Evolutionary conservation across 2,329 filamentous ascomycete species (phyloP).

Genomic region (Bipolaris gigantea): DNA sequence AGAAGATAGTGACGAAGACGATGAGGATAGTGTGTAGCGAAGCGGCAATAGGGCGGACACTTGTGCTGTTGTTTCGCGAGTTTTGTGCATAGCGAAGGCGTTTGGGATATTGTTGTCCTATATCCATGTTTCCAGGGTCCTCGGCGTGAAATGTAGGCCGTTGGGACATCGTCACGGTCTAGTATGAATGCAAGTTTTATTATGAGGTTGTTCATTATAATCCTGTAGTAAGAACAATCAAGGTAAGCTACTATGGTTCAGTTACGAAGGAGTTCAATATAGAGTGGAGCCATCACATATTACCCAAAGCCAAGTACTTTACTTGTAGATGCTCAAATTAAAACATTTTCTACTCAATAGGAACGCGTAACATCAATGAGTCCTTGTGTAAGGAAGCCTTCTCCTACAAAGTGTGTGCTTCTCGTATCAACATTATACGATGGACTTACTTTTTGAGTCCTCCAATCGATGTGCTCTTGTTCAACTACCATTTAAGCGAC

Average conservation of each 20-base stretch:
- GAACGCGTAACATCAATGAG: no score
- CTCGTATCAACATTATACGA: not conserved
- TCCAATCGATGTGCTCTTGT: not conserved
- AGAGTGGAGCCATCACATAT: no score
- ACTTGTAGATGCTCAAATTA: no score
- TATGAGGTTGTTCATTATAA: not conserved
- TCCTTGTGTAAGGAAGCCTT: not conserved
- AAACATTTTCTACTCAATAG: no score
- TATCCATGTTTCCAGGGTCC: not conserved
- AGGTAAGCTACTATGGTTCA: no score
- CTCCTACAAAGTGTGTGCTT: not conserved
- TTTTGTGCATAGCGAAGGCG: conserved; percentile 30
- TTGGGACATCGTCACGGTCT: not conserved
- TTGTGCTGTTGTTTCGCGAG: not conserved
- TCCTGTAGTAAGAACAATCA: no score
- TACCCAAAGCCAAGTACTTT: no score
- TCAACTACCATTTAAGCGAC: not conserved
- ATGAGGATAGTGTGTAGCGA: conserved; percentile 19
- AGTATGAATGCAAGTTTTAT: not conserved
- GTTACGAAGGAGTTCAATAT: no score
- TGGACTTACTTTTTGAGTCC: not conserved
- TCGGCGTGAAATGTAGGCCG: not conserved
- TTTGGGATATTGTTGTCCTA: conserved; percentile 7
- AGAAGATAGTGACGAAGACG: conserved; percentile 47
- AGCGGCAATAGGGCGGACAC: not conserved